Evolutionary conservation across 805 yeast genomes (phyloP).

Genomic region (Candida nonsorbophila): DNA sequence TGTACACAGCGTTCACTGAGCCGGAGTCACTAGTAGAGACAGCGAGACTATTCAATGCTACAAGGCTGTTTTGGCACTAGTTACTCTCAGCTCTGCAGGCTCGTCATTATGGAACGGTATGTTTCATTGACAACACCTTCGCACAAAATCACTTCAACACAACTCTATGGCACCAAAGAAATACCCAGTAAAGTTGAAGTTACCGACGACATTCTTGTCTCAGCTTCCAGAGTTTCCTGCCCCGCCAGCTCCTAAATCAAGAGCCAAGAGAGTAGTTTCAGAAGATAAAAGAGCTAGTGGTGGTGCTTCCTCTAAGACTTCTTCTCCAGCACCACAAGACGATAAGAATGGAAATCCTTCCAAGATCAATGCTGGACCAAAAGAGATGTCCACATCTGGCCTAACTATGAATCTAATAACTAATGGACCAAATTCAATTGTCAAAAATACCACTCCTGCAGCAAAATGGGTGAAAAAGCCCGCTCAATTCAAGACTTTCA

Average conservation of each 20-base stretch:
- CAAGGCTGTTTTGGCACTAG: too few relatives aligned
- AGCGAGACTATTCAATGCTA: too few relatives aligned
- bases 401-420: slow-evolving; percentile 30
- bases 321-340: slow-evolving; percentile 23
- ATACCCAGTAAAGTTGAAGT: slow-evolving; percentile 26
- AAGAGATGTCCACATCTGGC: slow-evolving; percentile 38
- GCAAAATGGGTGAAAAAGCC: slow-evolving; percentile 30
- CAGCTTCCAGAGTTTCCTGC: slow-evolving; percentile 32
- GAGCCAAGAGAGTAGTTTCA: slow-evolving; percentile 25
- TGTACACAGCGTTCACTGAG: too few relatives aligned
- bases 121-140: background rate
- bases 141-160: background rate
- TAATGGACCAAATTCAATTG: slow-evolving; percentile 21
- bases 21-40: too few relatives aligned
- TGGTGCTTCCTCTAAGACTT: slow-evolving; percentile 13
- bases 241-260: slow-evolving; percentile 24
- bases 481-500: slow-evolving; percentile 35
- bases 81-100: too few relatives aligned
- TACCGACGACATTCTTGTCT: slow-evolving; percentile 23
- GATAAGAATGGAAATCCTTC: slow-evolving; percentile 9
- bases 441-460: slow-evolving; percentile 29
- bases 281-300: slow-evolving; percentile 20
- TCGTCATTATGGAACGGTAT: too few relatives aligned
- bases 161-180: slow-evolving; percentile 29
- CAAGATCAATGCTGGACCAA: slow-evolving; percentile 33